phyloP scores from a whole-genome alignment of 1,139 yeast genomes.

The Saccharomyces pastorianus region DNA sequence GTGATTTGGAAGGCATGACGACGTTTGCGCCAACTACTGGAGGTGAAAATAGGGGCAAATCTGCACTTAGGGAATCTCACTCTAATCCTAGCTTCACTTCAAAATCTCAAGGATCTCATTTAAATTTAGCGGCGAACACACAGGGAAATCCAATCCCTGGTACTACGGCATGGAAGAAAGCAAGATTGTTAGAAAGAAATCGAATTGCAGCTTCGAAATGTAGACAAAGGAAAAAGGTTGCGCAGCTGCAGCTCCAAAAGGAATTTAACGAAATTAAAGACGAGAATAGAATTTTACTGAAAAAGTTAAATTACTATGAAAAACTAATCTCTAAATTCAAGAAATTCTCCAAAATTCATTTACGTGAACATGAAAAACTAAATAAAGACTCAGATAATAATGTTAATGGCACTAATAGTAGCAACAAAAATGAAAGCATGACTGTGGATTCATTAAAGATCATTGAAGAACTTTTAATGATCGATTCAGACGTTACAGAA shows the following conservation, averaged over 20 bases:
- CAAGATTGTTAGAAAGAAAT: conserved; percentile 58
- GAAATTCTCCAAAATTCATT: conserved; percentile 27
- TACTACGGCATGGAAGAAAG: conserved; percentile 72
- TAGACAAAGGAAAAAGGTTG: conserved; percentile 65
- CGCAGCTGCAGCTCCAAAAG: conserved; percentile 56
- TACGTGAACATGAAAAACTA: conserved; percentile 19
- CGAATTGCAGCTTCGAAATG: conserved; percentile 72
- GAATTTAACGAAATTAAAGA: conserved; percentile 43
- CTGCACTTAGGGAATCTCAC: neutral
- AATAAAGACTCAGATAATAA: conserved; percentile 6
- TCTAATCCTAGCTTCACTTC: neutral
- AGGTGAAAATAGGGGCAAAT: neutral
- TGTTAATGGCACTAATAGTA: neutral
- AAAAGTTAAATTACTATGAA: conserved; percentile 34
- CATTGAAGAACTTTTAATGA: conserved; percentile 31
- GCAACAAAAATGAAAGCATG: neutral
- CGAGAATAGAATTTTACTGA: conserved; percentile 38
- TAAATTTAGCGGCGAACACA: conserved; percentile 3
- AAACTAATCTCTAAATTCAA: conserved; percentile 29
- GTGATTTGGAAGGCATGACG: neutral
- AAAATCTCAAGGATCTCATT: neutral
- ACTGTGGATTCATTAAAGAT: conserved; percentile 22
- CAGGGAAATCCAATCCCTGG: conserved; percentile 63
- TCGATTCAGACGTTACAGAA: conserved; percentile 28
- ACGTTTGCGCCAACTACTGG: neutral